phyloP scores from a whole-genome alignment of 768 basidiomycete genomes.

The Boletus subparvulus region DNA sequence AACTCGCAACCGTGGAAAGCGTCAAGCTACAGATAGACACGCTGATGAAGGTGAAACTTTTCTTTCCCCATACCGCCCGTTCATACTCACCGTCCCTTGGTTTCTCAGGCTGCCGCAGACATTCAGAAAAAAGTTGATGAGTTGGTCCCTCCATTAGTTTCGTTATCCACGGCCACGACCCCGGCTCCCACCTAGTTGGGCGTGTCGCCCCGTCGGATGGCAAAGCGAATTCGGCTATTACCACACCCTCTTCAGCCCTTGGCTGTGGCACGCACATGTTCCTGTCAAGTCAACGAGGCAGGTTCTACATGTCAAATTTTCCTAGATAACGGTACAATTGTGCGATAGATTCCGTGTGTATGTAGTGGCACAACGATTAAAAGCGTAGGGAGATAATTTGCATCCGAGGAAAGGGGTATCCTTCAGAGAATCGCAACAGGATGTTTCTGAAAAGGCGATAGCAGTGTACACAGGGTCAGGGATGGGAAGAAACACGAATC shows the following conservation, averaged over 20 bases:
- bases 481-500: conserved; percentile 5
- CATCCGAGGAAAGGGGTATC: conserved; percentile 28
- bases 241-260: background rate
- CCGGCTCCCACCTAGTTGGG: conserved; percentile 23
- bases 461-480: conserved; percentile 12
- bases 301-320: conserved; percentile 18
- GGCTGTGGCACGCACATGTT: conserved; percentile 2
- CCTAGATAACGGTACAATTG: conserved; percentile 35
- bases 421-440: conserved; percentile 17
- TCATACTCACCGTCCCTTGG: conserved; percentile 11
- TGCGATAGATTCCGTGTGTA: conserved; percentile 25
- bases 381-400: conserved; percentile 16
- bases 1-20: conserved; percentile 68
- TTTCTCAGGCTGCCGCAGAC: conserved; percentile 60
- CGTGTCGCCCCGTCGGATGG: background rate
- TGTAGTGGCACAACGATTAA: conserved; percentile 22
- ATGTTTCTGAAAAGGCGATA: conserved; percentile 18
- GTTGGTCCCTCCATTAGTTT: conserved; percentile 48
- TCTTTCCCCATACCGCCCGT: conserved; percentile 3
- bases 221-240: conserved; percentile 5
- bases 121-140: conserved; percentile 76
- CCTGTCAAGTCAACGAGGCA: conserved; percentile 8
- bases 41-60: conserved; percentile 60
- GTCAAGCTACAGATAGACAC: conserved; percentile 77
- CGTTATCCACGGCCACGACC: conserved; percentile 29